A percentile compares a stretch with the other conserved stretches of the same genome.
Evolutionary conservation across 179 eudicot genomes (phyloP).

Genomic region (Sideroxylon spinosum): DNA sequence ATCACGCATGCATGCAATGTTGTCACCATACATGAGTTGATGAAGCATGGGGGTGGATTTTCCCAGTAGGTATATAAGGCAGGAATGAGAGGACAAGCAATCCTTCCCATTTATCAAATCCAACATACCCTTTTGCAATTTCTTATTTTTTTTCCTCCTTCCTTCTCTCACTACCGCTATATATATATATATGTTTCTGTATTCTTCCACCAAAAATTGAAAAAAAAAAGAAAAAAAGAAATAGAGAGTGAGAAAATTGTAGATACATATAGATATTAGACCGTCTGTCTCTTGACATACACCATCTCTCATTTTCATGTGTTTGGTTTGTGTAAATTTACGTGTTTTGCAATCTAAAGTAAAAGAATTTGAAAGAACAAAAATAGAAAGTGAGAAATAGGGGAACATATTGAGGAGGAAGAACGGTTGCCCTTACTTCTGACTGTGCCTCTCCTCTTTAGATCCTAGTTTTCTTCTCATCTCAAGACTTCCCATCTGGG

Average conservation of each 20-base stretch:
- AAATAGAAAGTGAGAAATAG: slow-evolving; percentile 19
- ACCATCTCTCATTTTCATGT: slow-evolving; percentile 25
- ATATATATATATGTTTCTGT: background rate
- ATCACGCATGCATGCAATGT: no score
- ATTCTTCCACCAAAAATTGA: slow-evolving; percentile 7
- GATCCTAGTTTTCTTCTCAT: slow-evolving; percentile 37
- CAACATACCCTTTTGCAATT: slow-evolving; percentile 11
- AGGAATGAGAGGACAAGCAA: slow-evolving; percentile 16
- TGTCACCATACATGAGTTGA: no score
- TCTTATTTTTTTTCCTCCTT: slow-evolving; percentile 5
- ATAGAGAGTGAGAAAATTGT: no score
- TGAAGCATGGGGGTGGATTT: slow-evolving; percentile 11
- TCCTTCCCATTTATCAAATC: slow-evolving; percentile 22
- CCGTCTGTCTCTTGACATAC: slow-evolving; percentile 10
- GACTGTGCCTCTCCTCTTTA: slow-evolving; percentile 26
- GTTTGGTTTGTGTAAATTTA: slow-evolving; percentile 19
- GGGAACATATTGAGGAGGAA: slow-evolving; percentile 37
- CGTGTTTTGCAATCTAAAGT: slow-evolving; percentile 21
- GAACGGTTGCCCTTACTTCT: slow-evolving; percentile 42
- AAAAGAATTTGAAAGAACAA: slow-evolving; percentile 18
- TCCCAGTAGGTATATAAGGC: slow-evolving; percentile 26
- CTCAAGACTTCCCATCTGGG: slow-evolving; percentile 33
- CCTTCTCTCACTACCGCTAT: slow-evolving; percentile 7
- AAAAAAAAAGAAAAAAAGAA: background rate
- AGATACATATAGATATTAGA: background rate